Evolutionary conservation across 805 yeast species (phyloP), one percentile per base, ranked within the genome.

Genomic region (Dipodascus albidus): DNA sequence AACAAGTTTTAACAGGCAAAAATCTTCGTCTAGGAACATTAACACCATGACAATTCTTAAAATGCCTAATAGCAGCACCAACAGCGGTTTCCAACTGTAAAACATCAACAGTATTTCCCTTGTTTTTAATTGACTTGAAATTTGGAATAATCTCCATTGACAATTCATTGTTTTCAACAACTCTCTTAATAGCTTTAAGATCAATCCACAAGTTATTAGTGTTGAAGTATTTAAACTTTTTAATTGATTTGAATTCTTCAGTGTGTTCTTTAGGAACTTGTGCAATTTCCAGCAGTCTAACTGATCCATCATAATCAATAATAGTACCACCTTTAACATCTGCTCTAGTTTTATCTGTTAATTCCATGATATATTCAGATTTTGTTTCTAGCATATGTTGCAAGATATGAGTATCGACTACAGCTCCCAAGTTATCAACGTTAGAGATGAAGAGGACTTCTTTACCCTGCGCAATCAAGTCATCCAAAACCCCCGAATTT

Each of bases 281-380:
- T 47, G 96, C 96, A 63, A 93, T 91, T 73, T 93, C 98, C 64
- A 93, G 80, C 67, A 93, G 79, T 72, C 96, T 82, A 56, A 93
- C 96, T 67, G 85, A 82, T 58, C 97, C 98, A 62, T 88, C 91
- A 71, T 93, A 93, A 72, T 88, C 88, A 70, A 93, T 90, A 70
- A 93, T 80, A 60, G 98, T 93, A 76, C 98, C 99, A 76, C 99
- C 99, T 74, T 93, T 93, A 66, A 93, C 99, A 70, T 93, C 99
- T 35, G 99, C 99, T 72, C 98, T 84, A 51, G 99, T 93, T 77
- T 93, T 93, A 74, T 91, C 96, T 53, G 99, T 93, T 70, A 93
- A 81, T 74, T 93, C 99, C 99, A 93, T 93, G 62, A 93, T 82
- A 72, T 91, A 93, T 74, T 93, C 98, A 53, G 96, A 82, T 54